phyloP scores from a whole-genome alignment of 1,139 yeast genomes.

The Yamadazyma sp. region DNA sequence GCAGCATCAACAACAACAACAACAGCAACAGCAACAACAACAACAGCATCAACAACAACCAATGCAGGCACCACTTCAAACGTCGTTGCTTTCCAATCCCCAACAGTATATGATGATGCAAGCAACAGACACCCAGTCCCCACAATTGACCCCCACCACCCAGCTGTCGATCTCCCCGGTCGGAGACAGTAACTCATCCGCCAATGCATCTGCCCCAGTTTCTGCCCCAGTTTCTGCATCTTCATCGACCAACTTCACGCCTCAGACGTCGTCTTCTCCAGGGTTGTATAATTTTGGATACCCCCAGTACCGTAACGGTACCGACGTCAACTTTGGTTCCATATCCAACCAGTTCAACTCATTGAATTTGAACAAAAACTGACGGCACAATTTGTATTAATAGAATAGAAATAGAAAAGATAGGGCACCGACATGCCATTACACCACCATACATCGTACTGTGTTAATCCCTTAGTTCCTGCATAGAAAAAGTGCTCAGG shows the following conservation, averaged over 20 bases:
- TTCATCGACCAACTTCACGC: slow-evolving; percentile 16
- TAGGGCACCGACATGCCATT: too few species aligned
- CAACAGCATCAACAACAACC: not conserved
- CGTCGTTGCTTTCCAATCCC: slow-evolving; percentile 1
- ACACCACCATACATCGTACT: too few species aligned
- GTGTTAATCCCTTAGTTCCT: too few species aligned
- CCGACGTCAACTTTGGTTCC: slow-evolving; percentile 5
- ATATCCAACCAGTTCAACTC: slow-evolving; percentile 30
- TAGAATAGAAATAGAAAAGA: too few species aligned
- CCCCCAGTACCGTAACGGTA: slow-evolving; percentile 11
- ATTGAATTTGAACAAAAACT: slow-evolving; percentile 31
- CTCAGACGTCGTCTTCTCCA: slow-evolving; percentile 22
- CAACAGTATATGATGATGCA: slow-evolving; percentile 19
- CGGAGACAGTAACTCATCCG: not conserved
- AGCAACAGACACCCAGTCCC: slow-evolving; percentile 5
- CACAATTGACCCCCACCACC: slow-evolving; percentile 5
- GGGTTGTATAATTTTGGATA: slow-evolving; percentile 24
- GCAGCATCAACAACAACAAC: slow-evolving; percentile 19
- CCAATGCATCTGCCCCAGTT: too few species aligned
- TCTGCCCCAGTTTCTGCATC: too few species aligned
- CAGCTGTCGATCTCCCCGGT: slow-evolving; percentile 2
- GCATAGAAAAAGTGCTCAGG: too few species aligned
- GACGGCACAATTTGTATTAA: not conserved
- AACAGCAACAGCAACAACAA: slow-evolving; percentile 14
- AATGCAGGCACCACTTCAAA: slow-evolving; percentile 1